Evolutionary conservation across 139 green algal species (phyloP).

Genomic region (Axilococcus clingmanii): DNA sequence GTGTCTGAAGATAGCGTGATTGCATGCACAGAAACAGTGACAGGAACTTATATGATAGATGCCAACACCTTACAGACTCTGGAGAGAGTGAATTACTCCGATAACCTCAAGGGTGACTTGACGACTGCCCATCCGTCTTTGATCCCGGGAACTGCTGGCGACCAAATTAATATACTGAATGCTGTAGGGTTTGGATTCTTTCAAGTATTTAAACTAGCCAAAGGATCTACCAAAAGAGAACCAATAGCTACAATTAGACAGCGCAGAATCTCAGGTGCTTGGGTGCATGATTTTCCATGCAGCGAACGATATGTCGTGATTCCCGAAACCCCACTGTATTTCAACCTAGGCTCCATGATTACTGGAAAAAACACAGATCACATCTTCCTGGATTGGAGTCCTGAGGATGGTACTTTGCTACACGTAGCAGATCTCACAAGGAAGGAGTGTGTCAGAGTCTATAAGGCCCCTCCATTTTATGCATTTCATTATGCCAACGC

Average conservation of each 20-base stretch:
- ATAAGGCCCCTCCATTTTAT: slow-evolving; percentile 47
- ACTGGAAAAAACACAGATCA: slow-evolving; percentile 20
- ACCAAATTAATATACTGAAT: slow-evolving; percentile 56
- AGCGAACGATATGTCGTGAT: slow-evolving; percentile 43
- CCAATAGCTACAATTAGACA: slow-evolving; percentile 29
- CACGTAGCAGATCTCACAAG: slow-evolving; percentile 36
- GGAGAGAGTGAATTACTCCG: slow-evolving; percentile 23
- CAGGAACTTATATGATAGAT: slow-evolving; percentile 42
- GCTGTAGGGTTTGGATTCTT: slow-evolving; percentile 15
- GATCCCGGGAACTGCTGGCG: slow-evolving; percentile 31
- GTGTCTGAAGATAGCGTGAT: slow-evolving; percentile 18
- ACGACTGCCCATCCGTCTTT: slow-evolving; percentile 57
- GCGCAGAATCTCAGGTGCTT: slow-evolving; percentile 32
- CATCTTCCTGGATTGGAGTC: slow-evolving; percentile 68
- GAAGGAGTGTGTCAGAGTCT: slow-evolving; percentile 5
- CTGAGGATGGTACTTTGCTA: slow-evolving; percentile 40
- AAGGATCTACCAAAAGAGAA: slow-evolving; percentile 6
- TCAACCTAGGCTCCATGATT: slow-evolving; percentile 47
- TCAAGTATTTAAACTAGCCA: slow-evolving; percentile 11
- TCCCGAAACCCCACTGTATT: slow-evolving; percentile 55
- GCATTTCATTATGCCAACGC: slow-evolving; percentile 67
- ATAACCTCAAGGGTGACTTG: slow-evolving; percentile 45
- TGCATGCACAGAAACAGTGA: slow-evolving; percentile 48
- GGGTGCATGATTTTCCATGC: slow-evolving; percentile 70
- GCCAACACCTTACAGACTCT: slow-evolving; percentile 38